These are phyloP conservation scores for Pseudopithomyces maydicus DNA, from an alignment of 2,329 filamentous ascomycete genomes.

Conservation along the genomic window DNA sequence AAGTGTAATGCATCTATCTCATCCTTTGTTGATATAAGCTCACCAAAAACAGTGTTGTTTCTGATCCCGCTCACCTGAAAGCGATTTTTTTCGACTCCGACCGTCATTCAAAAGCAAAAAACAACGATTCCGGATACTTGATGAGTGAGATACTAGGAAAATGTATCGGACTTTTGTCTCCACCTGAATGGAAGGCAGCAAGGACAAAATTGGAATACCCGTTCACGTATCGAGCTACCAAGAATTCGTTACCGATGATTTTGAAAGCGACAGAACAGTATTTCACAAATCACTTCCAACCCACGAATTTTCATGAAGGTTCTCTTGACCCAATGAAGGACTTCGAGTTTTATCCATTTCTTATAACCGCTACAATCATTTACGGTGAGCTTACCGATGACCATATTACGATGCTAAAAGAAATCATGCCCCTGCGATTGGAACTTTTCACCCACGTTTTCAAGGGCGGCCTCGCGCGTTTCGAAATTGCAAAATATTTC, in stretches of 20 bases:
- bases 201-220: conserved; percentile 22
- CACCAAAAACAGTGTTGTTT: conserved; percentile 15
- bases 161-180: conserved; percentile 51
- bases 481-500: conserved; percentile 25
- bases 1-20: conserved; percentile 43
- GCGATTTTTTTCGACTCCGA: conserved; percentile 52
- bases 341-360: conserved; percentile 46
- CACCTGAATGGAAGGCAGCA: conserved; percentile 33
- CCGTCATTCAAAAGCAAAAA: conserved; percentile 48
- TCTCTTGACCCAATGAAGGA: conserved; percentile 34
- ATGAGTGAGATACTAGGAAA: conserved; percentile 49
- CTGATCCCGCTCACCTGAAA: conserved; percentile 17
- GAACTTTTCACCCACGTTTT: conserved; percentile 43
- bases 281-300: conserved; percentile 3
- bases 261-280: conserved; percentile 3
- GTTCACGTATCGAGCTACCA: conserved; percentile 18
- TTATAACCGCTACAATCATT: conserved; percentile 44
- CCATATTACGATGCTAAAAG: conserved; percentile 26
- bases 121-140: conserved; percentile 50
- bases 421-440: conserved; percentile 34
- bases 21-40: background rate
- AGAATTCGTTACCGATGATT: conserved; percentile 7
- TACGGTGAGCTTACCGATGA: conserved; percentile 41
- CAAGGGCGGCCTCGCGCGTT: conserved; percentile 42
- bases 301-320: background rate